phyloP scores from a whole-genome alignment of 2,329 filamentous ascomycete species.

The Xylaria sp. region DNA sequence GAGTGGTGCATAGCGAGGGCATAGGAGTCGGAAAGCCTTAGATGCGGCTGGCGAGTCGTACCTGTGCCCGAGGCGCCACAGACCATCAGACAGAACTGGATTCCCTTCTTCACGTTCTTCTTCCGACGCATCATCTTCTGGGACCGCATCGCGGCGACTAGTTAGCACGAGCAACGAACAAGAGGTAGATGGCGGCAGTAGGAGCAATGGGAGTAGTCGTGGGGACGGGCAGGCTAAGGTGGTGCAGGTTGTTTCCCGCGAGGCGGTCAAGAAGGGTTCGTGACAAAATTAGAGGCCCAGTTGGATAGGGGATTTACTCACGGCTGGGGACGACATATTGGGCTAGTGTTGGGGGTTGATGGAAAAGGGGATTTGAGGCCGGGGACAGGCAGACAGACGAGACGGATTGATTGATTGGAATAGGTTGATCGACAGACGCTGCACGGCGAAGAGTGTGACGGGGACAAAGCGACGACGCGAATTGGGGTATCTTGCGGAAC shows the following conservation, averaged over 20 bases:
- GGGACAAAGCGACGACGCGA: conserved; percentile 43
- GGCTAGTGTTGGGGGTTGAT: conserved; percentile 46
- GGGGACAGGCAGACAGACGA: conserved; percentile 30
- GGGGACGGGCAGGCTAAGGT: conserved; percentile 21
- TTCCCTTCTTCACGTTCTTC: conserved; percentile 99
- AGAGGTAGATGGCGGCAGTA: conserved; percentile 2
- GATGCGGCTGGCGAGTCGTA: conserved; percentile 59
- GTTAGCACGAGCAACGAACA: conserved; percentile 39
- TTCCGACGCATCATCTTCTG: conserved; percentile 98
- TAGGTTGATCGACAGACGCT: conserved; percentile 34
- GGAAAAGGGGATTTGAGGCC: conserved; percentile 36
- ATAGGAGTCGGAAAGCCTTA: conserved; percentile 18
- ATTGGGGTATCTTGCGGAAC: conserved; percentile 49
- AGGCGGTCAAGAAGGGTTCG: conserved; percentile 40
- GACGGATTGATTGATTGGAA: conserved; percentile 29
- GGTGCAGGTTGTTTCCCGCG: conserved; percentile 19
- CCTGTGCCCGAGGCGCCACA: conserved; percentile 98
- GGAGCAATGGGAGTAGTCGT: neutral
- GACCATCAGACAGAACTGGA: conserved; percentile 99
- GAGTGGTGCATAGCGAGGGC: conserved; percentile 6
- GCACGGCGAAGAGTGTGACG: conserved; percentile 18
- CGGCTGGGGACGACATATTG: conserved; percentile 53
- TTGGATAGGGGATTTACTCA: conserved; percentile 49
- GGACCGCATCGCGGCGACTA: conserved; percentile 46
- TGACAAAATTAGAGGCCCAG: conserved; percentile 35